Evolutionary conservation across 2,329 filamentous ascomycete species (phyloP), one percentile per base, ranked within the genome.

Genomic region (Akanthomyces muscarius): DNA sequence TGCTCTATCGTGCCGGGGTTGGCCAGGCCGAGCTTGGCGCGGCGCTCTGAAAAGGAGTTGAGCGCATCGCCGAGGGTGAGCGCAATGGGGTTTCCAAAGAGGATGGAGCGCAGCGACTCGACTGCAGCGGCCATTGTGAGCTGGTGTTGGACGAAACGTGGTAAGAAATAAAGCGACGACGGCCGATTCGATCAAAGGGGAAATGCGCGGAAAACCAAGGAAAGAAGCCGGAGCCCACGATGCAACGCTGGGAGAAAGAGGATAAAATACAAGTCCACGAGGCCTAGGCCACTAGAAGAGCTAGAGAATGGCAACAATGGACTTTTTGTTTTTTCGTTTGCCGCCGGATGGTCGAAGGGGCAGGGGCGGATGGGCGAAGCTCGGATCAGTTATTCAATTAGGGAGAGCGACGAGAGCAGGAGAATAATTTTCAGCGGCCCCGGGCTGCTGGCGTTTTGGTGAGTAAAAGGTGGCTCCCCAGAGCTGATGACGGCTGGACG

Each of bases 1-100:
- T 88, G 88, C 79, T 99, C 95, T 69, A 97, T 88, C 59, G 90
- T 93, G 71, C 95, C 95, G 47, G 95, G 95, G 79, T 98, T 98
- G 69, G 89, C 84, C 70, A 99, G 83, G 66, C 93, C 94, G 68
- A 99, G 85, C 78, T 90, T 89, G 70, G 88, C 90, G 82, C 95
- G 89, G 79, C 91, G 87, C 71, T 95, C 90, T 66, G 89, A 89
- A 76, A 98, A 96, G 61, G 88, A 86, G 71, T 83, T 85, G 79
- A 95, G 89, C 77, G 87, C 88, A 83, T 96, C 90, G 76, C 86
- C 84, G 69, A 96, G 74, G 68, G 86, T 82, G 68, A 82, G 81
- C 62, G 87, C 81, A 71, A 95, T 77, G 65, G 90, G 86, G 76
- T 96, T 97, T 72, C 88, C 84, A 71, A 85, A 82, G 68, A 97